Conservation (phyloP, 1,284 basidiomycete species). For the Apiotrichum montevideense region DNA sequence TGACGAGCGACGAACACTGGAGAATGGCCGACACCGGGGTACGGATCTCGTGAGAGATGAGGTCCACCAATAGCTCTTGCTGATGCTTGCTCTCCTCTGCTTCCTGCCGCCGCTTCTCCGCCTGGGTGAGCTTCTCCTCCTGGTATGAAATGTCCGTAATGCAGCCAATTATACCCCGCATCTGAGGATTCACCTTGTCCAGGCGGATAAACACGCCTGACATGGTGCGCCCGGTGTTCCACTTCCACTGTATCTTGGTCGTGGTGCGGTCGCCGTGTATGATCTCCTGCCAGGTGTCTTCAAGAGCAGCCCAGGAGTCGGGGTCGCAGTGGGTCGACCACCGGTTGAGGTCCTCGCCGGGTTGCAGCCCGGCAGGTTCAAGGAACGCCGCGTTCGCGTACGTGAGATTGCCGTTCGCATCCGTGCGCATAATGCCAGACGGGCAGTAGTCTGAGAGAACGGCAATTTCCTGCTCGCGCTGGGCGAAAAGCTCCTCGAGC, state of each 20-base stretch:
- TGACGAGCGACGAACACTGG: conserved; percentile 29
- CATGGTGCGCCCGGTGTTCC: conserved; percentile 28
- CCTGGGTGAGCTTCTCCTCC: conserved; percentile 26
- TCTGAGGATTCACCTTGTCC: conserved; percentile 24
- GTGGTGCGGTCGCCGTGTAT: conserved; percentile 5
- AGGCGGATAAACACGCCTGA: conserved; percentile 34
- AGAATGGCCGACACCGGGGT: conserved; percentile 31
- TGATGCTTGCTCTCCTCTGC: conserved; percentile 28
- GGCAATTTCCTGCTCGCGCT: conserved; percentile 27
- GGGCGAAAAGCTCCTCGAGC: conserved; percentile 24
- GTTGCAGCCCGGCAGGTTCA: background rate
- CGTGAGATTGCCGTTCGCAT: conserved; percentile 18
- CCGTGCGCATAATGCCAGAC: conserved; percentile 33
- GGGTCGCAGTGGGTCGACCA: conserved; percentile 15
- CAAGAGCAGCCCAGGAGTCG: conserved; percentile 1
- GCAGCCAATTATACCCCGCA: conserved; percentile 39
- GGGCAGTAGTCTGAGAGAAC: conserved; percentile 40
- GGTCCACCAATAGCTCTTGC: conserved; percentile 32
- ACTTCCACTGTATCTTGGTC: conserved; percentile 29
- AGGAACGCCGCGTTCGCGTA: conserved; percentile 34
- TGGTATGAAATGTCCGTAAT: conserved; percentile 37
- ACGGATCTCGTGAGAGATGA: conserved; percentile 33
- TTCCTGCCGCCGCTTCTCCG: conserved; percentile 20
- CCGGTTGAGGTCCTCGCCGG: background rate
- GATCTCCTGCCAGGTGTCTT: conserved; percentile 14